Percentiles rank a stretch among this genome's conserved stretches.
Evolutionary conservation across 192 early-diverging fungal species (phyloP).

Genomic region (Lunasporangiospora selenospora): DNA sequence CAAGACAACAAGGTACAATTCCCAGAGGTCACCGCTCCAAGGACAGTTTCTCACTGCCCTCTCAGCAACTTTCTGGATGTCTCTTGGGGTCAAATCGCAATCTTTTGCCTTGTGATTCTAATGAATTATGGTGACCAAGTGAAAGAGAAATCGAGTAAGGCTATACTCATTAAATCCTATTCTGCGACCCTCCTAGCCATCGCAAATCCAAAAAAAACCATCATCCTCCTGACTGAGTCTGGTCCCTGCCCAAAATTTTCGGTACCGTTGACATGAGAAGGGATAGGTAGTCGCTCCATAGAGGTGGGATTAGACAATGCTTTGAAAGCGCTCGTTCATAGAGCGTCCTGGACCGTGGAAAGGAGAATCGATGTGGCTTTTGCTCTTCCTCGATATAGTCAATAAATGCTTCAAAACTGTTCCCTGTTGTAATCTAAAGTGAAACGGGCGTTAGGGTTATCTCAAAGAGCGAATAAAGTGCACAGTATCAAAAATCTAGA

Average conservation of each 20-base stretch:
- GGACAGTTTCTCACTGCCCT: slow-evolving; percentile 74
- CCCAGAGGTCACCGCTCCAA: slow-evolving; percentile 75
- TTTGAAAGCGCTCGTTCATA: slow-evolving; percentile 71
- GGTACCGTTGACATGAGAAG: slow-evolving; percentile 55
- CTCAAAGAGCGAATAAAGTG: no score
- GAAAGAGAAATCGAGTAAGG: no score
- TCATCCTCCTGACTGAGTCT: neutral
- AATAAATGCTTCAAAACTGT: slow-evolving; percentile 54
- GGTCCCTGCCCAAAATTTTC: neutral
- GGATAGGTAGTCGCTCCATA: slow-evolving; percentile 76
- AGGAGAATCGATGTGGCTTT: slow-evolving; percentile 21
- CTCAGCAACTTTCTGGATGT: slow-evolving; percentile 40
- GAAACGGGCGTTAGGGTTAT: neutral
- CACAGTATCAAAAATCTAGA: neutral
- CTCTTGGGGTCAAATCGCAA: slow-evolving; percentile 40
- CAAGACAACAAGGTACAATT: no score
- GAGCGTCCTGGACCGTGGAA: slow-evolving; percentile 50
- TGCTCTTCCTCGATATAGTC: slow-evolving; percentile 66
- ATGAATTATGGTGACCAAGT: neutral
- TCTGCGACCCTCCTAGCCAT: no score
- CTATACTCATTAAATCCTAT: no score
- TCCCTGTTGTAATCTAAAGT: slow-evolving; percentile 8
- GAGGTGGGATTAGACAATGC: slow-evolving; percentile 61
- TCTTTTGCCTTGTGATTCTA: slow-evolving; percentile 37
- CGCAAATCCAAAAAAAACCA: no score